Evolutionary conservation across 768 basidiomycete genomes (phyloP), one percentile per base, ranked within the genome.

Genomic region (Boletus tomentosulus): DNA sequence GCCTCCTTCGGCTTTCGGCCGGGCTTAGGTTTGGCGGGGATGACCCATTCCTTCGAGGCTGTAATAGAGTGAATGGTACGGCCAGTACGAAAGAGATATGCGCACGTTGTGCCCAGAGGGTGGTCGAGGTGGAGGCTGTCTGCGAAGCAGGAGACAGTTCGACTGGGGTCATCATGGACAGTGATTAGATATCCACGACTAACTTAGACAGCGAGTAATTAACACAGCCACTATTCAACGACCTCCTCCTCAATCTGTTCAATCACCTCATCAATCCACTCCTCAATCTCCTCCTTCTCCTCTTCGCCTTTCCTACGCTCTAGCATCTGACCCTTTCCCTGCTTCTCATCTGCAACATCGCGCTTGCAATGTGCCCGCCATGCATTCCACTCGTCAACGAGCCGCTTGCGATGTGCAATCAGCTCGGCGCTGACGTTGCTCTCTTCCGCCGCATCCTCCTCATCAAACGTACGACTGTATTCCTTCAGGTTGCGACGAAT

Each of bases 371-470:
- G 79, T 24, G 76, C 63, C 48, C 96, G 83, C 97, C 97, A 98
- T 41, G 96, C 92, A 72, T 99, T 97, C 97, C 97, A 99, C 74
- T 99, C 97, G 65, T 97, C 92, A 62, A 98, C 88, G 50, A 98
- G 79, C 45, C 97, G 82, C 70, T 91, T 90, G 56, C 97, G 82
- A 58, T 85, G 85, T 16, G 92, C 92, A 60, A 95, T 81, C 25
- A 97, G 82, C 73, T 98, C 97, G 5, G 94, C 93, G 59, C 88
- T 94, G 62, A 95, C 91, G 63, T 88, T 90, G 70, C 87, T 92
- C 74, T 96, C 94, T 68, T 98, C 94, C 19, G 89, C 85, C 25
- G 93, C 92, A 69, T 98, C 97, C 64, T 97, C 93, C 73, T 98
- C 96, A 50, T 99, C 97, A 70, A 98, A 99, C 33, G 78, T 73